Conservation (phyloP, 2,329 filamentous ascomycete species). For the Aureobasidium musti region DNA sequence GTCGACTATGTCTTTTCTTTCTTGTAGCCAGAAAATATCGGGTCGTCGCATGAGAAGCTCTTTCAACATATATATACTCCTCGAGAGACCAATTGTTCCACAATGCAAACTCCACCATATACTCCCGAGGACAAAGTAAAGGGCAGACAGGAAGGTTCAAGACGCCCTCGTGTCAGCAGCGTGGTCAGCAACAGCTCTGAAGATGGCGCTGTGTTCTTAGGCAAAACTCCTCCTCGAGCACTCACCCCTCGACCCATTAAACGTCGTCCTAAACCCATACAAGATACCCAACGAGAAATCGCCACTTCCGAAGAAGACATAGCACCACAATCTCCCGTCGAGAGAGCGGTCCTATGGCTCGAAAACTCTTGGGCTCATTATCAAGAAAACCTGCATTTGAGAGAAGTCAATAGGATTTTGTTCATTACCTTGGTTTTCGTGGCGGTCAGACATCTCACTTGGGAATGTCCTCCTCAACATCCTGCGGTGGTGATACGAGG, state of each 20-base stretch:
- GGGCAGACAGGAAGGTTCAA: not conserved
- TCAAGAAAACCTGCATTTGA: not conserved
- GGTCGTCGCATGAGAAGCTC: not conserved
- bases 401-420: not conserved
- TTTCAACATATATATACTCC: not conserved
- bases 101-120: conserved; percentile 1
- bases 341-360: not conserved
- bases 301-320: not conserved
- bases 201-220: not conserved
- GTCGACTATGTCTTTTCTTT: not conserved
- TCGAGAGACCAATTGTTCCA: not conserved
- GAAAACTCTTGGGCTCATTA: not conserved
- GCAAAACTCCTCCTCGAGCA: not conserved
- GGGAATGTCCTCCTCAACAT: not conserved
- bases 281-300: not conserved
- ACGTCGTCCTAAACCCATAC: not conserved
- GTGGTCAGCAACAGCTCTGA: not conserved
- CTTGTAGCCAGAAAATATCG: not conserved
- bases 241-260: not conserved
- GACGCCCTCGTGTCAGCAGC: not conserved
- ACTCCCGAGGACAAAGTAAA: not conserved
- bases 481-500: no score
- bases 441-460: not conserved
- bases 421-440: not conserved
- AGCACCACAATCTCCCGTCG: not conserved